Base-by-base conservation (phyloP, 192 early-diverging fungal genomes). In the Podila epicladia region DNA sequence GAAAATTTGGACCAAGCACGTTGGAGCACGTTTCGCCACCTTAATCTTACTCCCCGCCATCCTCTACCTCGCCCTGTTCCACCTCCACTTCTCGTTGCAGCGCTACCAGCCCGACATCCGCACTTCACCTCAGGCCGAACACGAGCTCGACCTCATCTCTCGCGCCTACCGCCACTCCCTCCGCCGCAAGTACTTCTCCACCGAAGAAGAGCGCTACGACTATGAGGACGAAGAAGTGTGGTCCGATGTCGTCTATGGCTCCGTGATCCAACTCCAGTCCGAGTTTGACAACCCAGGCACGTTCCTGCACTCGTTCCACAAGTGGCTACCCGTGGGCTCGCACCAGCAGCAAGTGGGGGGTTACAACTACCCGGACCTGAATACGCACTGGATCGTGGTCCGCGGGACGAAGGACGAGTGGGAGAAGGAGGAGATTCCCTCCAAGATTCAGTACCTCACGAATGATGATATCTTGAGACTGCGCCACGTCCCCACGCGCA, bases 31-130 rank as follows among this genome's bases (percentile, higher is more conserved):
- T 8, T 84, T 91, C 0, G 32, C 93, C 15, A 91, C 91, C 51
- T 82, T 98, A 15, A 91, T 97, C 41, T 84, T 89, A 28, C 55
- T 97, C 9, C 97, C 97, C 2, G 19, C 91, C 19, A 17, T 82
- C 15, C 75, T 97, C 13, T 98, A 98, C 72, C 73, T 95, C 29
- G 75, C 88, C 8, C 86, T 90, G 72, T 98, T 96, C 84, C 89
- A 91, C 58, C 71, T 98, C 59, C 95, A 98, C 75, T 97, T 98
- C 80, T 70, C 72, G 22, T 71, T 94, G 13, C 87, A 97, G 64
- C 84, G 83, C 41, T 80, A 89, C 35, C 82, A 67, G 31, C 89
- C 88, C 33, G 71, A 64, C 38, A 89, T 88, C 82, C 28, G 45
- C 20, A 50, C 17, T 0, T 67, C 63, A 0, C 48, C 49, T 4